Conservation (phyloP, 768 basidiomycete species). For the Mycena olivaceomarginata region DNA sequence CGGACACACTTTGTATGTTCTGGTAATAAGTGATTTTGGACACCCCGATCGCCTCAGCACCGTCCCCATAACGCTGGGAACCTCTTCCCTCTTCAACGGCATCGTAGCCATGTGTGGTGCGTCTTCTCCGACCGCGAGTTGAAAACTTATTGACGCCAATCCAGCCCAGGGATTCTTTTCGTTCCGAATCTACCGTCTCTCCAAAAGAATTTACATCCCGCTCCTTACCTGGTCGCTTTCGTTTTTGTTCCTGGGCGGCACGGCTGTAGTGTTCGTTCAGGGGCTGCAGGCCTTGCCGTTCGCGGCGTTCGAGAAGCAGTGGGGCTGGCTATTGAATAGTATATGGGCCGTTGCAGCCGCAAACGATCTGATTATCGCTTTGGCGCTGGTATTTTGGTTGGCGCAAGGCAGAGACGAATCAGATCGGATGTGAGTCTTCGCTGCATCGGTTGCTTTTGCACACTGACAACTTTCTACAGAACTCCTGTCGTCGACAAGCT, state of each 20-base stretch:
- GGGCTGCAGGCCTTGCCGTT: not conserved
- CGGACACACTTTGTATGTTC: conserved; percentile 19
- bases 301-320: not conserved
- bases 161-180: conserved; percentile 39
- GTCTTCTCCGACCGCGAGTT: not conserved
- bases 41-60: conserved; percentile 28
- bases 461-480: conserved; percentile 8
- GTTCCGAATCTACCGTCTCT: conserved; percentile 33
- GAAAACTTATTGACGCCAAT: not conserved
- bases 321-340: conserved; percentile 31
- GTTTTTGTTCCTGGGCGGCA: conserved; percentile 25
- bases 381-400: conserved; percentile 10
- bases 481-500: conserved; percentile 19
- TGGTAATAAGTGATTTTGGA: conserved; percentile 19
- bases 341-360: conserved; percentile 32
- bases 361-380: conserved; percentile 31
- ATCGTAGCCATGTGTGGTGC: conserved; percentile 17
- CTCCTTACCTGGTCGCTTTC: conserved; percentile 37
- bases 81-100: conserved; percentile 29
- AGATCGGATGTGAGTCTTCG: not conserved
- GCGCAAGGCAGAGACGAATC: not conserved
- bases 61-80: conserved; percentile 2
- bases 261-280: conserved; percentile 7
- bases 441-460: not conserved
- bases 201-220: conserved; percentile 25